Evolutionary conservation across 441 rosid genomes (phyloP), one percentile per base, ranked within the genome.

Genomic region (Populus hybrid): DNA sequence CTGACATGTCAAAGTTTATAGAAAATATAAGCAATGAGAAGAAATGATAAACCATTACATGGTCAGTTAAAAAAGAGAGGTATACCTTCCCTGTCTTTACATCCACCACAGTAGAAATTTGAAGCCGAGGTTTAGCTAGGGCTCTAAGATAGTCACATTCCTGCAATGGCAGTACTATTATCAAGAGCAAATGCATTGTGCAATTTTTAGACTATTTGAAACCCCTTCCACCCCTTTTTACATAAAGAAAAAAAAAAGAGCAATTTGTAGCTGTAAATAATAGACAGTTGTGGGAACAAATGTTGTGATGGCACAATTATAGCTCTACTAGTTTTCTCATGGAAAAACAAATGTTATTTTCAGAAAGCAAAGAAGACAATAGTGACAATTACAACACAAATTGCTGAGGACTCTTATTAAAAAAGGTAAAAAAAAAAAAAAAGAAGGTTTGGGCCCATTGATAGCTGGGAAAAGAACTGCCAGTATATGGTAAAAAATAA

Each of bases 101-200:
- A 87, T 95, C 99, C 74, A 95, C 98, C 75, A 95, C 99, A 12
- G 95, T 92, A 71, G 99, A 95, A 74, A 70, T 71, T 24, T 80
- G 88, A 83, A 95, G 99, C 75, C 92, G 94, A 40, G 99, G 98
- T 72, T 50, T 83, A 70, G 98, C 98, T 18, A 91, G 69, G 67
- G 91, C 95, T 81, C 85, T 88, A 73, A 95, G 95, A 85, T 92
- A 94, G 82, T 94, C 99, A 85, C 99, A 95, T 85, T 95, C 99
- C 98, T 95, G 89, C 82, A 86, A 61, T 69, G 67, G 57, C 40
- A 65, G 73, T 42, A 42, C 77, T 6, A 67, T 73, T 76, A 70
- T 67, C 69, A 72, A 57, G 53, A 11, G 30, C 72, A 35, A 70
- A 36, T 70, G 16, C 42, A 11, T 36, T 10, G 19, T 6, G 72